Percentiles rank a stretch among this genome's conserved stretches.
Evolutionary conservation across 2,329 filamentous ascomycete genomes (phyloP).

Genomic region (Ophiobolus disseminans): DNA sequence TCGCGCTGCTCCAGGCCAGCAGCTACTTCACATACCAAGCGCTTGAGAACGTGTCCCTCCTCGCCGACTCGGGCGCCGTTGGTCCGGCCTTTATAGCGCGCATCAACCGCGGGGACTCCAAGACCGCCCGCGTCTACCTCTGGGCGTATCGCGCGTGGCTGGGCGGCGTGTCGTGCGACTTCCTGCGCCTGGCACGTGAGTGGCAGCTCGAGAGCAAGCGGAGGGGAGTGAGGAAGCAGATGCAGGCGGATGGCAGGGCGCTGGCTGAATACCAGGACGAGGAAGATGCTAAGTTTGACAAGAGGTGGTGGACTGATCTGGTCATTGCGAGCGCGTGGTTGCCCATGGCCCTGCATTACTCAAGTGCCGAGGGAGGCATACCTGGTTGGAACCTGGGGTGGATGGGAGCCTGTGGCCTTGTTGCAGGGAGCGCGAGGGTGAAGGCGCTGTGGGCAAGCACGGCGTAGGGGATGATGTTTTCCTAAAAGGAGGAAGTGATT

Average conservation of each 20-base stretch:
- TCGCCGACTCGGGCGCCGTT: constrained; percentile 52
- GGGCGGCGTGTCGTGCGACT: constrained; percentile 53
- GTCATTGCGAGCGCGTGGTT: constrained; percentile 54
- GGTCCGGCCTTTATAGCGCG: constrained; percentile 43
- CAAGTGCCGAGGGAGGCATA: constrained; percentile 46
- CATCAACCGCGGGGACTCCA: constrained; percentile 46
- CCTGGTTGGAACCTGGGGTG: constrained; percentile 54
- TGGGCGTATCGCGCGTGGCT: constrained; percentile 54
- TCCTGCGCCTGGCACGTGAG: constrained; percentile 51
- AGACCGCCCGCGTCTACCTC: constrained; percentile 48
- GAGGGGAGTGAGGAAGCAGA: constrained; percentile 36
- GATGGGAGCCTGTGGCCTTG: constrained; percentile 52
- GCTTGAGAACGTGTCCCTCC: constrained; percentile 53
- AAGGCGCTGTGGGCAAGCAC: constrained; percentile 36
- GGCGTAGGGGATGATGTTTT: constrained; percentile 10
- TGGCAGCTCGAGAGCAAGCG: constrained; percentile 51
- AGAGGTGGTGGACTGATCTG: constrained; percentile 53
- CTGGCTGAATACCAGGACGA: constrained; percentile 45
- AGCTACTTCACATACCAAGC: constrained; percentile 54
- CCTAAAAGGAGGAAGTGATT: not conserved
- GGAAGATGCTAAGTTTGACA: constrained; percentile 46
- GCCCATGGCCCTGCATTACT: constrained; percentile 53
- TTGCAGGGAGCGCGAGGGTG: constrained; percentile 47
- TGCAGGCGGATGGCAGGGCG: constrained; percentile 37
- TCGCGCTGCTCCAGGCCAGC: constrained; percentile 50